Conservation (phyloP, 2,329 filamentous ascomycete genomes). For the Diplodia mutila region DNA sequence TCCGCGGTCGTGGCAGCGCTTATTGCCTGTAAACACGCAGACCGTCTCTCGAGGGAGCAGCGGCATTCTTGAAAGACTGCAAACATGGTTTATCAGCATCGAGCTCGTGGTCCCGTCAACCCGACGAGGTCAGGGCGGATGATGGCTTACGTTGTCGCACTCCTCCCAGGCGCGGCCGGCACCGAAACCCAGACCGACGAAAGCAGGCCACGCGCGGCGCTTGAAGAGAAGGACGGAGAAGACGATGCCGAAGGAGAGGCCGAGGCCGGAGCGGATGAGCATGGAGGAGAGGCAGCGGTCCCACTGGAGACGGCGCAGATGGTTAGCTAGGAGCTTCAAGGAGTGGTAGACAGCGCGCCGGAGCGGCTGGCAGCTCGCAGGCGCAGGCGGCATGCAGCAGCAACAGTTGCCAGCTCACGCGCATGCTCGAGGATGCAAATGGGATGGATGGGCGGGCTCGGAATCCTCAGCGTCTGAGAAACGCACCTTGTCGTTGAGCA, state of each 20-base stretch:
- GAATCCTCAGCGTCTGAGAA: neutral
- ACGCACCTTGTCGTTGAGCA: constrained; percentile 97
- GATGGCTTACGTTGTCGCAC: constrained; percentile 72
- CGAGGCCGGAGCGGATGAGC: constrained; percentile 94
- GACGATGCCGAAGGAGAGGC: constrained; percentile 95
- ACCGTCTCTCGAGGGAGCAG: constrained; percentile 53
- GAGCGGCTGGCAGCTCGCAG: neutral
- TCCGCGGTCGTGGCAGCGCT: constrained; percentile 2
- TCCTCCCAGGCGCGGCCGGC: constrained; percentile 97
- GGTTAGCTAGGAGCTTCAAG: constrained; percentile 18
- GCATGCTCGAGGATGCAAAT: neutral
- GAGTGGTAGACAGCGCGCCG: neutral
- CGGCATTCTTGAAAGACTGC: constrained; percentile 58
- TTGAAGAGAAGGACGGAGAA: constrained; percentile 99
- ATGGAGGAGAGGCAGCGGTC: constrained; percentile 97
- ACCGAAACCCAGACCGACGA: constrained; percentile 90
- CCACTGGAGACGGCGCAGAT: constrained; percentile 65
- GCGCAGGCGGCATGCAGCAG: neutral
- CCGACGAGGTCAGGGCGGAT: neutral
- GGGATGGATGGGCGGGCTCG: neutral
- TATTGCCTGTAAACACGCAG: constrained; percentile 53
- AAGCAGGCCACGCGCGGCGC: constrained; percentile 97
- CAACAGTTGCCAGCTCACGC: neutral
- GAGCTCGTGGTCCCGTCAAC: constrained; percentile 1
- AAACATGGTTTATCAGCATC: constrained; percentile 10